phyloP scores from a whole-genome alignment of 495 filamentous ascomycete species.

The Copromyces sp. region DNA sequence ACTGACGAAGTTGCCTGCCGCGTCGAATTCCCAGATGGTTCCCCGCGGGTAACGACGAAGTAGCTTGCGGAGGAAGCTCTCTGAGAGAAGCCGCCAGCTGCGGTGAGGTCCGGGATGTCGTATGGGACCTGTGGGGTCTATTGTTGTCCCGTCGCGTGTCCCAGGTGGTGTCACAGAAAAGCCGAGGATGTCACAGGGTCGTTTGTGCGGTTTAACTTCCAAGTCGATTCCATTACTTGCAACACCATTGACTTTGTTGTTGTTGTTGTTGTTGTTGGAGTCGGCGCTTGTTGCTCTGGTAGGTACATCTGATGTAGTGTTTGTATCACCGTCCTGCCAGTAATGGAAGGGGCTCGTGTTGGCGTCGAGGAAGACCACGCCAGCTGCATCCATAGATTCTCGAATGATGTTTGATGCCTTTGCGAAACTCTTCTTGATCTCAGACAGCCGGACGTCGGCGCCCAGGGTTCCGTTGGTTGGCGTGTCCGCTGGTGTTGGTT shows the following conservation, averaged over 20 bases:
- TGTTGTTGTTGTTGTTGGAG: background rate
- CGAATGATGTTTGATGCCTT: slow-evolving; percentile 40
- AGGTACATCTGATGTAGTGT: background rate
- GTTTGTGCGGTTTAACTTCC: background rate
- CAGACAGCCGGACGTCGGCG: background rate
- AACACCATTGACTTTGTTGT: background rate
- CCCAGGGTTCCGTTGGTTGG: background rate
- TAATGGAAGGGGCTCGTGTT: slow-evolving; percentile 7
- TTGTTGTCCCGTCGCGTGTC: background rate
- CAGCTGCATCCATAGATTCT: slow-evolving; percentile 43
- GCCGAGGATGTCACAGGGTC: background rate
- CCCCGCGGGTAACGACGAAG: slow-evolving; percentile 52
- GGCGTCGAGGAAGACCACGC: slow-evolving; percentile 42
- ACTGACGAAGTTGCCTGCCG: slow-evolving; percentile 15
- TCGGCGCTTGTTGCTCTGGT: background rate
- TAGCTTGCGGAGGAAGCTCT: slow-evolving; percentile 39
- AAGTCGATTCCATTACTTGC: background rate
- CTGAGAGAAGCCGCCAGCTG: slow-evolving; percentile 6
- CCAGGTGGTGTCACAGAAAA: background rate
- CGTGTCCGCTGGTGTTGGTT: background rate
- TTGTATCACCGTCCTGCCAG: background rate
- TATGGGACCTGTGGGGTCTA: background rate
- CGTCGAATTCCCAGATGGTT: slow-evolving; percentile 48
- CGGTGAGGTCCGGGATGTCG: background rate
- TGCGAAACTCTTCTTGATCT: slow-evolving; percentile 23